phyloP scores from a whole-genome alignment of 2,329 filamentous ascomycete genomes.

The Talaromyces sp. region DNA sequence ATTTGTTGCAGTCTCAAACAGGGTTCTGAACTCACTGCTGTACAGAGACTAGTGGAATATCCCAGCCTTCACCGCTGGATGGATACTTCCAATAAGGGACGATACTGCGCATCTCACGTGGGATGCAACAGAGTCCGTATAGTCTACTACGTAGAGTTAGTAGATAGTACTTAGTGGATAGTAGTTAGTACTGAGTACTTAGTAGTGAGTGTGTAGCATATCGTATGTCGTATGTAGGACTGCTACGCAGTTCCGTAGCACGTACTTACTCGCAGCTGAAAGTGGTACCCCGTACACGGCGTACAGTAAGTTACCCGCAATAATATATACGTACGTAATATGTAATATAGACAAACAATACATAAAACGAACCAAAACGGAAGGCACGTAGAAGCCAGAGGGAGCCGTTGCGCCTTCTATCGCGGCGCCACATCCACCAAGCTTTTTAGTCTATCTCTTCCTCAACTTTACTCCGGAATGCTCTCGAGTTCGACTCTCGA shows the following conservation, averaged over 20 bases:
- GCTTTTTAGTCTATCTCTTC: constrained; percentile 1
- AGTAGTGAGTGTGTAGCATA: too few relatives aligned
- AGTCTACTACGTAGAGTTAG: too few relatives aligned
- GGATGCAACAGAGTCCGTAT: neutral
- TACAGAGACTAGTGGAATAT: neutral
- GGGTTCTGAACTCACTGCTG: neutral
- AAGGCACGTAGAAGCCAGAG: constrained; percentile 8
- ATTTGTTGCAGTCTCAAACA: neutral
- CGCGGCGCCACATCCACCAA: constrained; percentile 10
- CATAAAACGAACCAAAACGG: neutral
- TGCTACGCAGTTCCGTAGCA: too few relatives aligned
- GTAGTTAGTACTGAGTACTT: too few relatives aligned
- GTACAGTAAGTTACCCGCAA: neutral
- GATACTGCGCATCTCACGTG: neutral
- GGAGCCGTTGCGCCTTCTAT: constrained; percentile 1
- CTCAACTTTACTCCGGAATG: neutral
- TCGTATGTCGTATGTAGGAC: too few relatives aligned
- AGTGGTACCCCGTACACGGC: too few relatives aligned
- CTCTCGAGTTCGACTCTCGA: too few relatives aligned
- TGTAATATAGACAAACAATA: too few relatives aligned
- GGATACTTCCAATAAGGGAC: neutral
- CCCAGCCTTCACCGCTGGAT: neutral
- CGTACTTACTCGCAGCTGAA: too few relatives aligned
- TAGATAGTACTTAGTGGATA: neutral
- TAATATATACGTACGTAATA: too few relatives aligned